These are phyloP conservation scores for Termitomyces sp. DNA, from an alignment of 768 basidiomycete genomes.

Conservation along the genomic window DNA sequence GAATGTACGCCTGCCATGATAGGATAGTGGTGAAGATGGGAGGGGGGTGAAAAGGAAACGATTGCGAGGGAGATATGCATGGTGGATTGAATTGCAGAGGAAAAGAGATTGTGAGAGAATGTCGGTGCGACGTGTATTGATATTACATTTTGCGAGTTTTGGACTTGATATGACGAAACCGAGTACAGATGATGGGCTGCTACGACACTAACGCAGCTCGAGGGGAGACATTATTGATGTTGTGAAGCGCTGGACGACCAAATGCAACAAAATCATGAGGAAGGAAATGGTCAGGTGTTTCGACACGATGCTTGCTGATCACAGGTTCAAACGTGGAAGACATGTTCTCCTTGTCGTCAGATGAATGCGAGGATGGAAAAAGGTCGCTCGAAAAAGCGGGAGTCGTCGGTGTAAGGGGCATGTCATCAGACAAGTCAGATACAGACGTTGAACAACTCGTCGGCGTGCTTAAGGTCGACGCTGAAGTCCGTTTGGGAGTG, in stretches of 20 bases:
- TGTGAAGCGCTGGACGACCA: conserved; percentile 74
- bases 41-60: conserved; percentile 33
- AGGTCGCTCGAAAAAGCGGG: conserved; percentile 61
- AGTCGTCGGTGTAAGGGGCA: conserved; percentile 77
- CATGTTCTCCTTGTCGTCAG: conserved; percentile 80
- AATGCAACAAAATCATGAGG: conserved; percentile 79
- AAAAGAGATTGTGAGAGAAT: conserved; percentile 54
- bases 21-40: conserved; percentile 38
- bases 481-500: conserved; percentile 55
- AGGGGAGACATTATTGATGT: conserved; percentile 65
- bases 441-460: conserved; percentile 67
- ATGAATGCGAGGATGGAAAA: conserved; percentile 40
- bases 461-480: conserved; percentile 62
- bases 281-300: conserved; percentile 67
- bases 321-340: conserved; percentile 66
- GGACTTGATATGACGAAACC: conserved; percentile 35
- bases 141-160: conserved; percentile 83
- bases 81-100: conserved; percentile 62
- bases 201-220: conserved; percentile 58
- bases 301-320: conserved; percentile 64
- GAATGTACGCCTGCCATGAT: conserved; percentile 43
- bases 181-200: conserved; percentile 27
- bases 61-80: conserved; percentile 64
- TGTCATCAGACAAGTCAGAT: conserved; percentile 77
- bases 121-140: conserved; percentile 61